Conservation (phyloP, 345 rosid species). For the Sonneratia alba region DNA sequence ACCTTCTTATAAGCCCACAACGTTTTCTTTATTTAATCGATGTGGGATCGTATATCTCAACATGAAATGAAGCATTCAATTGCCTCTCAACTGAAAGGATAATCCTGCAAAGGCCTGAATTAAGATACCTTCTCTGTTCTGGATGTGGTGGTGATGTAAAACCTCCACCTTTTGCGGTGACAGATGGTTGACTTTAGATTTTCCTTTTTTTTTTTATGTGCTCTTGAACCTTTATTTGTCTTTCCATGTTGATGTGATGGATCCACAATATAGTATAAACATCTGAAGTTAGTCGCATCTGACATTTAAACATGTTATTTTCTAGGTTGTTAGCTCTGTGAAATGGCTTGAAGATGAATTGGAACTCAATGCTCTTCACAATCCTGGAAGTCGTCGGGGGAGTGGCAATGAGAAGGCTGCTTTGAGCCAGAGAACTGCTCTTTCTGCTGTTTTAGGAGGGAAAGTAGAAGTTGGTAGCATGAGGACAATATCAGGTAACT, state of each 20-base stretch:
- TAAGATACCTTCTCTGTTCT: background rate
- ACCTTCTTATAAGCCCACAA: too few relatives aligned
- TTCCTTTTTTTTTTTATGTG: background rate
- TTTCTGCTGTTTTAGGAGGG: conserved; percentile 92
- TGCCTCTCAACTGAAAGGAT: background rate
- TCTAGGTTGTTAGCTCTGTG: conserved; percentile 91
- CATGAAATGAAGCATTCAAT: too few relatives aligned
- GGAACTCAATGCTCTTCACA: conserved; percentile 94
- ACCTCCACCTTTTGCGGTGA: too few relatives aligned
- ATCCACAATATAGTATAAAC: background rate
- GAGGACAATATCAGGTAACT: conserved; percentile 86
- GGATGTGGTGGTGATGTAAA: background rate
- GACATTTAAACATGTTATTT: background rate
- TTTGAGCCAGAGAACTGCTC: conserved; percentile 72
- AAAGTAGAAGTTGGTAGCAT: conserved; percentile 78
- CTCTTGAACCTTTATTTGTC: too few relatives aligned
- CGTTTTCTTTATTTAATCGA: too few relatives aligned
- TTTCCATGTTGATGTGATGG: background rate
- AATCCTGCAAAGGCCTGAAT: background rate
- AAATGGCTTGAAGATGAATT: conserved; percentile 99
- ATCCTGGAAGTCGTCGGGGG: conserved; percentile 87
- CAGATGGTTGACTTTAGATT: background rate
- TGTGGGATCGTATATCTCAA: too few relatives aligned
- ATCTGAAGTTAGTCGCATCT: background rate
- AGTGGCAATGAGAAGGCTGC: conserved; percentile 96